Base-by-base conservation (phyloP, 169 alveolate species). In the Plasmodium malariae region DNA sequence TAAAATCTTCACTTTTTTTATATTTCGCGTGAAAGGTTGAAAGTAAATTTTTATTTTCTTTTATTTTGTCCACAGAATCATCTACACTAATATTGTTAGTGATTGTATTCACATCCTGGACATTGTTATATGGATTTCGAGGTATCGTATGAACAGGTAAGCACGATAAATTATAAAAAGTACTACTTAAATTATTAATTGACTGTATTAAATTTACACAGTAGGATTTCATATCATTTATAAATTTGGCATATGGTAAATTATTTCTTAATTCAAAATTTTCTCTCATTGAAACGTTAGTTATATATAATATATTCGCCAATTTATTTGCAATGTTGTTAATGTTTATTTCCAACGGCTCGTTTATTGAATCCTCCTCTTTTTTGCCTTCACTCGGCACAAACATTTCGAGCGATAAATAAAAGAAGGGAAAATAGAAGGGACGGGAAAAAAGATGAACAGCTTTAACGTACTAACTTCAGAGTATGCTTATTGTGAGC, bases 221-320 rank as follows among this genome's bases (percentile, higher is more conserved):
- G 40, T 80, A 80, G n/a, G 90, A 80, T 67, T 67, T 80, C 90
- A 80, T 80, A 55, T 80, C 90, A 80, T 80, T 80, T 24, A 80
- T 65, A 21, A 80, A 80, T 24, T 80, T 80, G 4, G 90, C 73
- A 65, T 65, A 80, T 26, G 28, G 83, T 55, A 80, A 45, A 40
- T 67, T 48, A 19, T 80, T 80, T 5, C 70, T 51, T 3, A 70
- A 36, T 17, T 37, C 68, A 37, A 48, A 48, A 55, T 80, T 80
- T 80, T 80, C 90, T 69, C 65, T 80, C 90, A 80, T 80, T 26
- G 83, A 65, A 28, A 65, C 72, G 30, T 24, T 80, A 17, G 90
- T 80, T 17, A 80, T 80, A 70, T 80, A 67, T 24, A 80, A 57
- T 21, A 80, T 80, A 43, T 80, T 80, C 43, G 90, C 90, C 36